Conservation (phyloP, 768 basidiomycete genomes). For the Russula emetica region DNA sequence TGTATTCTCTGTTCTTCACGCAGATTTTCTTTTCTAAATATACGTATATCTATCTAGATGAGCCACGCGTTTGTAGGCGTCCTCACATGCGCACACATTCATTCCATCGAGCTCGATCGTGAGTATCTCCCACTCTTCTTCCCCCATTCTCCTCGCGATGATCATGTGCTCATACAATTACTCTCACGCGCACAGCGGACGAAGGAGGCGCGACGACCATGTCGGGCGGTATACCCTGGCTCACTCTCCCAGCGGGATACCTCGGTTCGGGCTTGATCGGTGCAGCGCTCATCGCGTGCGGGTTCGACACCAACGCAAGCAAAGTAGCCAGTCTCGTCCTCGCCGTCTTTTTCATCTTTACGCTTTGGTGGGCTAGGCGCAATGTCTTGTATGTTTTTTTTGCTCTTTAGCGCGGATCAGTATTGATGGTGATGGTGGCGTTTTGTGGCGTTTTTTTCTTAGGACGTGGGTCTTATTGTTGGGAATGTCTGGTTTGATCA, state of each 20-base stretch:
- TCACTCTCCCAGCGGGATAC: slow-evolving; percentile 83
- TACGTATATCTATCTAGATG: slow-evolving; percentile 48
- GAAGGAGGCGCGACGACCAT: slow-evolving; percentile 85
- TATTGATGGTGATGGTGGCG: neutral
- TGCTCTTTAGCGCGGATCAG: neutral
- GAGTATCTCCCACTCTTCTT: slow-evolving; percentile 35
- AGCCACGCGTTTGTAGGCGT: slow-evolving; percentile 80
- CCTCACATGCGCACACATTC: slow-evolving; percentile 79
- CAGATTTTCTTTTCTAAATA: neutral
- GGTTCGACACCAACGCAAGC: slow-evolving; percentile 84
- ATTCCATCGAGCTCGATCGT: slow-evolving; percentile 87
- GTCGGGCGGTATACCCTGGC: slow-evolving; percentile 78
- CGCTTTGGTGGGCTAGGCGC: slow-evolving; percentile 81
- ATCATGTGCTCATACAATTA: too few relatives aligned
- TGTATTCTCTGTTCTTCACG: neutral
- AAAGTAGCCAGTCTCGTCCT: slow-evolving; percentile 78
- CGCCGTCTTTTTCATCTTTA: slow-evolving; percentile 81
- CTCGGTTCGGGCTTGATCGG: slow-evolving; percentile 85
- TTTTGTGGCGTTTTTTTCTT: neutral
- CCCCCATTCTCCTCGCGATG: neutral
- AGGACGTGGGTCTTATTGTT: slow-evolving; percentile 78
- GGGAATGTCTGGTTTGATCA: slow-evolving; percentile 73
- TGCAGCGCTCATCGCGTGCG: slow-evolving; percentile 80
- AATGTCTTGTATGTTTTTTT: slow-evolving; percentile 58
- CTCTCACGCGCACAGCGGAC: slow-evolving; percentile 50